Evolutionary conservation across 1,284 basidiomycete genomes (phyloP), one percentile per base, ranked within the genome.

Genomic region (Coniferiporia weirii): DNA sequence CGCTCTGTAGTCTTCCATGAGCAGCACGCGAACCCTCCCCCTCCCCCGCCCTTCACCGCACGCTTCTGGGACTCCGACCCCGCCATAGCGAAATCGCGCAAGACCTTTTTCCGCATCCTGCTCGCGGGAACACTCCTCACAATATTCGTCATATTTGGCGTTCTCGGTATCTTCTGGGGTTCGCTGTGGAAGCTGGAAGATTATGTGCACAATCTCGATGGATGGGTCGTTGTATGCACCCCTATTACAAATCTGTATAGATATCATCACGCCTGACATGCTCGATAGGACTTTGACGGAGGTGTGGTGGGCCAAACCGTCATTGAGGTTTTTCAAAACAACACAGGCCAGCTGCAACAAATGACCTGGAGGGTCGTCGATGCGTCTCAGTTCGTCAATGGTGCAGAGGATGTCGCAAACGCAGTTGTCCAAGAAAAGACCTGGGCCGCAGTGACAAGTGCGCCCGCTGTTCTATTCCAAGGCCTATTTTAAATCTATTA

Each of bases 91-190:
- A 17, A 9, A 20, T n/a, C 20, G 52, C 17, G 60, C 8, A 53
- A 58, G 40, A 22, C 27, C 32, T 61, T 58, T 45, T 19, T 58
- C 45, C 22, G n/a, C 13, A 40, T 58, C 7, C 8, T 61, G 9
- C 15, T 38, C 38, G 46, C 6, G 13, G 56, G 50, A 17, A 51
- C 47, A 15, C 34, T 61, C 38, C 35, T 61, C 27, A 50, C 51
- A 9, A 51, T 55, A n/a, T 6, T 61, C 36, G 45, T 45, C 22
- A 74, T 80, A 27, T 78, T 77, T 52, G 61, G 65, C 19, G 66
- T 79, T 3, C 74, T 80, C 53, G 69, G 76, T 3, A 79, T 81
- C 32, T 79, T 76, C 61, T 80, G 78, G 78, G 79, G 78, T 1
- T 72, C 78, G 0, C 63, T 79, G 19, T 79, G 77, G 75, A 73